Base-by-base conservation (phyloP, 2,329 filamentous ascomycete genomes). In the Tolypocladium inflatum region DNA sequence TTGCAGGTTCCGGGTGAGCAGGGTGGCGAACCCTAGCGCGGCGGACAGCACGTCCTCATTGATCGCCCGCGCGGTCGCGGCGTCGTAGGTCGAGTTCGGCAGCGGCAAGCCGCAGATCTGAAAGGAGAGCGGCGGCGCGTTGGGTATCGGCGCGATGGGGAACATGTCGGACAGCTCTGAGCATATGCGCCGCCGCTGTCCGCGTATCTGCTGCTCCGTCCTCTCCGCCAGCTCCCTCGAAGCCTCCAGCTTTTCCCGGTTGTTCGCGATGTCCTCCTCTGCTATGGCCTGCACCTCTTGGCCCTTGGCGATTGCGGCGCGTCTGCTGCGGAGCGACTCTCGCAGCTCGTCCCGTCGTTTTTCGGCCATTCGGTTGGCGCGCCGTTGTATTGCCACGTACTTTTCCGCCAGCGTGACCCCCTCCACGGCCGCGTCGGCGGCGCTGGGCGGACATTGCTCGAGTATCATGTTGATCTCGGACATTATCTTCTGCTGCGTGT, bases 111-210 rank as follows among this genome's bases (percentile, higher is more conserved):
- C 85, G 66, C 89, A 87, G 61, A 99, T 96, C 15, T 87, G 90
- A 71, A 97, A 97, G 0, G 86, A 81, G 1, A 97, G 81, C 0
- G 90, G 81, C 3, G 81, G 76, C 15, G 75, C 76, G 9, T 76
- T 74, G 0, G 77, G 74, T 2, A 72, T 67, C 0, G 91, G 87
- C 10, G 85, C 82, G 59, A 99, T 96, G 4, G 88, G 86, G 68
- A 92, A 97, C 58, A 97, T 89, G 33, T 78, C 76, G 15, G 85
- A 77, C 0, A 99, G 78, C 63, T 96, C 91, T 63, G 94, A 87
- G 70, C 91, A 92, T 57, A 97, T 90, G 41, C 94, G 87, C 17
- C 92, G 85, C 26, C 92, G 84, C 71, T 97, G 94, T n/a, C 89
- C 90, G 59, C 81, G 84, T n/a, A 91, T 88, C 23, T 85, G 83